A percentile compares a stretch with the other conserved stretches of the same genome.
phyloP scores from a whole-genome alignment of 441 rosid genomes.

The Adansonia rubrostipa region DNA sequence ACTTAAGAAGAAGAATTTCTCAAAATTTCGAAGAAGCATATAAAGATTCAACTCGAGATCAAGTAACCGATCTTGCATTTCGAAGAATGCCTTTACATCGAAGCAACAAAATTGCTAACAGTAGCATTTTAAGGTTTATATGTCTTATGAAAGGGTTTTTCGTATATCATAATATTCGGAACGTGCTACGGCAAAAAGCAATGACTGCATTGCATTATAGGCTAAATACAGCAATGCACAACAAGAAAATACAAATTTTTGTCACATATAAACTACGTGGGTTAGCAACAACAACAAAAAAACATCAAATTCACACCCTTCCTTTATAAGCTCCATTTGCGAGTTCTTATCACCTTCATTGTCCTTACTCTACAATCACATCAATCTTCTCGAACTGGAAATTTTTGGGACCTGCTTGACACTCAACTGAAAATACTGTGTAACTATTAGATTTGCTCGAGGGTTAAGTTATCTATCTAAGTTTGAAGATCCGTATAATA shows the following conservation, averaged over 20 bases:
- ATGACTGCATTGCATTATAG: conserved; percentile 5
- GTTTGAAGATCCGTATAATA: too few relatives aligned
- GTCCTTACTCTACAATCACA: conserved; percentile 38
- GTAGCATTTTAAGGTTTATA: neutral
- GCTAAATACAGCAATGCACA: conserved; percentile 7
- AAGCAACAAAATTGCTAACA: conserved; percentile 7
- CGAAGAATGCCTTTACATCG: neutral
- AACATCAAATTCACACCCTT: conserved; percentile 21
- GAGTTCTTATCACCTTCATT: conserved; percentile 23
- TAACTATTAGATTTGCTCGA: conserved; percentile 13
- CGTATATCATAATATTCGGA: conserved; percentile 5
- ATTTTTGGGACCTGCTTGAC: conserved; percentile 23
- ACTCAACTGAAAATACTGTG: conserved; percentile 27
- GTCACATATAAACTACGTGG: neutral
- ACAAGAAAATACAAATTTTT: conserved; percentile 7
- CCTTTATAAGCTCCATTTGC: conserved; percentile 5
- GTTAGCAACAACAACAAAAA: neutral
- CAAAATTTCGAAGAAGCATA: neutral
- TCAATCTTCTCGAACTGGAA: conserved; percentile 45
- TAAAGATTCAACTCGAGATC: neutral
- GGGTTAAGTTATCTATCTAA: too few relatives aligned
- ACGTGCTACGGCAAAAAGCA: neutral
- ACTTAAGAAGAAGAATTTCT: neutral
- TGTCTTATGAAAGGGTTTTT: neutral
- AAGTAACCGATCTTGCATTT: neutral